A percentile compares a stretch with the other conserved stretches of the same genome.
These are phyloP conservation scores for Hypsizygus marmoreus DNA, from an alignment of 768 basidiomycete genomes.

Conservation along the genomic window DNA sequence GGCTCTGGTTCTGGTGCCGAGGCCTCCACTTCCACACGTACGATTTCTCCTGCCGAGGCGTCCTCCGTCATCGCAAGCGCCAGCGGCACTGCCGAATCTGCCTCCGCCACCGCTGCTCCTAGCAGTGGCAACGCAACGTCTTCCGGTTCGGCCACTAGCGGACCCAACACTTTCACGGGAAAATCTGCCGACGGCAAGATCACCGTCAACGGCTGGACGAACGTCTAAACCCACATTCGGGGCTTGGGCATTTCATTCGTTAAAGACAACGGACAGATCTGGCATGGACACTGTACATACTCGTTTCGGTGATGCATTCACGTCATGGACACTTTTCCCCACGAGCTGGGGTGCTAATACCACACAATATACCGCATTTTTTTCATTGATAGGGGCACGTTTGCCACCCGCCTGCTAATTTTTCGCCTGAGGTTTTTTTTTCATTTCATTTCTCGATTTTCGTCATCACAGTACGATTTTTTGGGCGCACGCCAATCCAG, in stretches of 20 bases:
- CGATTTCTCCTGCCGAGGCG: conserved; percentile 23
- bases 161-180: conserved; percentile 46
- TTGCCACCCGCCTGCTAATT: conserved; percentile 7
- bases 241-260: background rate
- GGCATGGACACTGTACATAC: conserved; percentile 1
- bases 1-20: conserved; percentile 2
- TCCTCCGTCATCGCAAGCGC: conserved; percentile 22
- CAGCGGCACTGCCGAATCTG: conserved; percentile 21
- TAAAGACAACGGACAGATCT: conserved; percentile 1
- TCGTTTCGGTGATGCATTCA: conserved; percentile 5
- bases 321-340: conserved; percentile 4
- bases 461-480: conserved; percentile 3
- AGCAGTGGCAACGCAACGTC: conserved; percentile 21
- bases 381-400: background rate
- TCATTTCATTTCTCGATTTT: conserved; percentile 2
- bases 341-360: conserved; percentile 9
- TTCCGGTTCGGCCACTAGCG: conserved; percentile 23
- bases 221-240: conserved; percentile 10
- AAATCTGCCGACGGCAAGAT: conserved; percentile 40
- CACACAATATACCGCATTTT: conserved; percentile 9
- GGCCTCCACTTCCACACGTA: conserved; percentile 15
- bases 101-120: conserved; percentile 21
- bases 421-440: conserved; percentile 5
- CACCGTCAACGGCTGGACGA: conserved; percentile 49
- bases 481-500: conserved; percentile 11